phyloP scores from a whole-genome alignment of 2,329 filamentous ascomycete genomes.

The Blumeria hordei region DNA sequence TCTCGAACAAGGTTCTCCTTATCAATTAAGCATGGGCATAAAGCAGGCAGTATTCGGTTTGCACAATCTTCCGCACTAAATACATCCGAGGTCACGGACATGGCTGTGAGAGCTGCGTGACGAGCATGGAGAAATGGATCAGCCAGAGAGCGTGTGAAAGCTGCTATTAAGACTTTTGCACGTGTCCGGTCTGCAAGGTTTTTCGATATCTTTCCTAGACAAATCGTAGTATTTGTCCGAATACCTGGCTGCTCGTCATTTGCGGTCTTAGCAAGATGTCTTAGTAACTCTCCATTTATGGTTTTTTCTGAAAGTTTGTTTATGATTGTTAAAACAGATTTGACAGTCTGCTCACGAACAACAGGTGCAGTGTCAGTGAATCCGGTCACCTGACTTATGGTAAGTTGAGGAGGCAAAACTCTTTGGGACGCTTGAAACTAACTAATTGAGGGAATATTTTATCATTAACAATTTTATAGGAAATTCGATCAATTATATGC shows the following conservation, averaged over 20 bases:
- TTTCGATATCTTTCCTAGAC: conserved; percentile 83
- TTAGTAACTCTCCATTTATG: conserved; percentile 79
- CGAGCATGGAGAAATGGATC: conserved; percentile 91
- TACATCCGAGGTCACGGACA: conserved; percentile 63
- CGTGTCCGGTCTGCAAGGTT: conserved; percentile 57
- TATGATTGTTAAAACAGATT: conserved; percentile 72
- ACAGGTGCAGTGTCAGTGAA: conserved; percentile 82
- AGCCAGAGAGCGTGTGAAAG: conserved; percentile 67
- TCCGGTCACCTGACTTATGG: conserved; percentile 43
- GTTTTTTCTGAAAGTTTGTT: conserved; percentile 76
- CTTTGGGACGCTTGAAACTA: conserved; percentile 8
- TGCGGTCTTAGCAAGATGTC: conserved; percentile 78
- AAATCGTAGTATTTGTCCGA: conserved; percentile 93
- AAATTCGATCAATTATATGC: conserved; percentile 70
- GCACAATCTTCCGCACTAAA: conserved; percentile 85
- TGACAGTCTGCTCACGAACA: conserved; percentile 86
- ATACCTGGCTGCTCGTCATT: conserved; percentile 97
- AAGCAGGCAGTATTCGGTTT: conserved; percentile 52
- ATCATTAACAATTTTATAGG: conserved; percentile 77
- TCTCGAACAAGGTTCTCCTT: conserved; percentile 90
- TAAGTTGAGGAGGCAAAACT: conserved; percentile 5
- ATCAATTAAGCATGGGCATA: conserved; percentile 71
- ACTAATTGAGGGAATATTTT: conserved; percentile 93
- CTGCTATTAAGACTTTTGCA: conserved; percentile 76
- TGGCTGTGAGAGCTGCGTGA: conserved; percentile 66